These are phyloP conservation scores for Phaeosphaeria sp. DNA, from an alignment of 2,329 filamentous ascomycete species.

Conservation along the genomic window DNA sequence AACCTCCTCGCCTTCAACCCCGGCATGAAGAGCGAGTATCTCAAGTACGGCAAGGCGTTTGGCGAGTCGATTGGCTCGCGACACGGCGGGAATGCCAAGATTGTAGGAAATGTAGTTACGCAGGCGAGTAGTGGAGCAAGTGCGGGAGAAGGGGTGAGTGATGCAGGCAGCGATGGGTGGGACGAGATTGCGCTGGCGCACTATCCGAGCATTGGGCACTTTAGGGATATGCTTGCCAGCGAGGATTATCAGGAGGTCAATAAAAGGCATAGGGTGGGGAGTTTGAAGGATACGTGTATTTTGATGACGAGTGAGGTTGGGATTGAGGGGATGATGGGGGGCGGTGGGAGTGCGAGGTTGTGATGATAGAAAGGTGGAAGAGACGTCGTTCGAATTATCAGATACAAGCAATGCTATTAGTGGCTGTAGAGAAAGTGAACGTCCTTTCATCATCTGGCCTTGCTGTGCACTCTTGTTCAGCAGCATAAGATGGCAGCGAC, in stretches of 20 bases:
- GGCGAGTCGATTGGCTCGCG: conserved; percentile 56
- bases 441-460: too few species aligned
- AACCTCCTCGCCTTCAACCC: conserved; percentile 66
- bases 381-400: too few species aligned
- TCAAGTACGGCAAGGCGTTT: conserved; percentile 64
- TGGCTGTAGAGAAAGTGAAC: too few species aligned
- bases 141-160: neutral
- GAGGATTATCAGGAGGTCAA: conserved; percentile 67
- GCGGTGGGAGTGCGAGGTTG: conserved; percentile 13
- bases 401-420: too few species aligned
- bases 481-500: too few species aligned
- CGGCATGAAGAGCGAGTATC: conserved; percentile 60
- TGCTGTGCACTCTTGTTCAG: too few species aligned
- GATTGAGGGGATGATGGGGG: conserved; percentile 21
- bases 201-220: conserved; percentile 68
- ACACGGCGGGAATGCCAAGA: conserved; percentile 65
- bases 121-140: neutral
- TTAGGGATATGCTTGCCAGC: conserved; percentile 65
- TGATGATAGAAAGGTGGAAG: too few species aligned
- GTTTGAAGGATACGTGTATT: conserved; percentile 60
- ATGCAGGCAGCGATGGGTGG: conserved; percentile 51
- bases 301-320: conserved; percentile 61
- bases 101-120: conserved; percentile 50
- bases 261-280: conserved; percentile 57
- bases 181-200: conserved; percentile 70